phyloP scores from a whole-genome alignment of 2,329 filamentous ascomycete genomes.

The Colletotrichum melonis region DNA sequence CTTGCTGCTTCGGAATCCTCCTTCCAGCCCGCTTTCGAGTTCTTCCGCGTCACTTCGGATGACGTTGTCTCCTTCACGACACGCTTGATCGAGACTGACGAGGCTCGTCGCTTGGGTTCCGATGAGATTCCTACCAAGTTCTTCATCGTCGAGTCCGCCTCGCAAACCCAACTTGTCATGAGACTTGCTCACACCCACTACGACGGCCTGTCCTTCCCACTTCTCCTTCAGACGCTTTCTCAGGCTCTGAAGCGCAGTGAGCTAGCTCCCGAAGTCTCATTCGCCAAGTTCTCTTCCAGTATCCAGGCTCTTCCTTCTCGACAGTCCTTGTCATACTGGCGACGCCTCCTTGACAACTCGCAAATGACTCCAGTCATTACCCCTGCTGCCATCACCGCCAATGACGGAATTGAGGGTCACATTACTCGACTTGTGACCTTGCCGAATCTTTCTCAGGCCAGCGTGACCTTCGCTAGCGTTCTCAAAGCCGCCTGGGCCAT shows the following conservation, averaged over 20 bases:
- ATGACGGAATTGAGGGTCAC: not conserved
- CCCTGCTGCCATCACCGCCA: not conserved
- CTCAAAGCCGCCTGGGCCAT: conserved; percentile 37
- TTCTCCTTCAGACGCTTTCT: not conserved
- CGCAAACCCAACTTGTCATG: not conserved
- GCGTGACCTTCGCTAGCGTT: conserved; percentile 20
- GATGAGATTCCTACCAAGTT: not conserved
- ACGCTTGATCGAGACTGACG: not conserved
- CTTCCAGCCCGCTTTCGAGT: not conserved
- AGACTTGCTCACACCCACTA: not conserved
- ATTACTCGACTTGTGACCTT: not conserved
- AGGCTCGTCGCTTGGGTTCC: not conserved
- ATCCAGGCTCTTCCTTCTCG: not conserved
- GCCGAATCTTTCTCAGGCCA: not conserved
- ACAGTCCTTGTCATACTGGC: not conserved
- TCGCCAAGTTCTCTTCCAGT: not conserved
- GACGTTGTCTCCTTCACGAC: not conserved
- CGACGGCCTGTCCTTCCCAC: not conserved
- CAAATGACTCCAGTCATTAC: not conserved
- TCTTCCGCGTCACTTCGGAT: not conserved
- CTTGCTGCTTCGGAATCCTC: not conserved
- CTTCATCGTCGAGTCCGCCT: not conserved
- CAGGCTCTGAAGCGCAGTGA: not conserved
- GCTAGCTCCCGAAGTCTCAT: not conserved
- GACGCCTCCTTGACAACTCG: not conserved